Evolutionary conservation across 2,329 filamentous ascomycete genomes (phyloP).

Genomic region (Cercospora nicotianae): DNA sequence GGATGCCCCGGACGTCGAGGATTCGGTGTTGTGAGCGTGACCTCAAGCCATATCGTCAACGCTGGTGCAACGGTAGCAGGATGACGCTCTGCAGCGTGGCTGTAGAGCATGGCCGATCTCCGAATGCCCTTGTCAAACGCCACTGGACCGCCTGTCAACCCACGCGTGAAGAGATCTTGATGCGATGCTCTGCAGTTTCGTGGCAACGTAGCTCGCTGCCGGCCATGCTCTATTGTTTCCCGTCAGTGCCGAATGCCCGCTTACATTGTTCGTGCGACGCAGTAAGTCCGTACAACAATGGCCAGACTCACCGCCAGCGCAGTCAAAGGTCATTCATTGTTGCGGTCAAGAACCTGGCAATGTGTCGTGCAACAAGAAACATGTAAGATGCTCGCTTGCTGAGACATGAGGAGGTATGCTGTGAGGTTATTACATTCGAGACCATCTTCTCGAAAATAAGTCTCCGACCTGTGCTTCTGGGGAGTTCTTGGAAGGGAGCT

Average conservation of each 20-base stretch:
- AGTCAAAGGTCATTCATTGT: slow-evolving; percentile 3
- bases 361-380: not conserved
- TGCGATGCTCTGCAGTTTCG: not conserved
- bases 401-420: not conserved
- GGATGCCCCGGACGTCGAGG: not conserved
- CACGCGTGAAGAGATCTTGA: not conserved
- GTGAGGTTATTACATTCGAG: not conserved
- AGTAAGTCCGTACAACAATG: not conserved
- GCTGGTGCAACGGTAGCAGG: not conserved
- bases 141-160: not conserved
- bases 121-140: not conserved
- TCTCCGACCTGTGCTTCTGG: not conserved
- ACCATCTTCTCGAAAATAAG: not conserved
- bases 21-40: not conserved
- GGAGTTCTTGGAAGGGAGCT: not conserved
- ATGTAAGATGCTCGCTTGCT: slow-evolving; percentile 5
- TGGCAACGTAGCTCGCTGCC: not conserved
- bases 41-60: not conserved
- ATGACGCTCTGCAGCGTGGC: not conserved
- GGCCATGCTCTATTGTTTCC: slow-evolving; percentile 2
- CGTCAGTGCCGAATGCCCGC: not conserved
- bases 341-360: not conserved
- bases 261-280: slow-evolving; percentile 4
- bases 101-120: not conserved
- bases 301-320: slow-evolving; percentile 9